These are phyloP conservation scores for Exophiala viscosa DNA, from an alignment of 2,329 filamentous ascomycete species.

Conservation along the genomic window DNA sequence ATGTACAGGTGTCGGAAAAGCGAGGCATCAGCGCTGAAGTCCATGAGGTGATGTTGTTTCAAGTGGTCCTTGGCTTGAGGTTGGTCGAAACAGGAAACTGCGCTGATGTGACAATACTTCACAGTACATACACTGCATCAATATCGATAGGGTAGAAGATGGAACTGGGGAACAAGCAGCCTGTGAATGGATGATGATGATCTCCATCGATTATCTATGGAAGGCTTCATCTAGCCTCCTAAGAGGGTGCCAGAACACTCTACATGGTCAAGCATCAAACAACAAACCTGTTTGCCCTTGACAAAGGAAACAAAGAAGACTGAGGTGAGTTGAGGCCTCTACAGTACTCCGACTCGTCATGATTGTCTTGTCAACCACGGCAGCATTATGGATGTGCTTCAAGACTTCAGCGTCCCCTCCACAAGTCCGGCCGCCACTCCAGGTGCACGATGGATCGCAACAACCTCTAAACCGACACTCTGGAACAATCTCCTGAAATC, in stretches of 20 bases:
- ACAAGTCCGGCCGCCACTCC: constrained; percentile 22
- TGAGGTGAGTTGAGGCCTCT: background rate
- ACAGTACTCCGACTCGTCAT: background rate
- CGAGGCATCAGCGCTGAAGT: no score
- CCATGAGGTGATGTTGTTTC: no score
- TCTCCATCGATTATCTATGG: background rate
- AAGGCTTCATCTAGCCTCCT: background rate
- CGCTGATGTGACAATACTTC: no score
- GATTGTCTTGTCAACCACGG: background rate
- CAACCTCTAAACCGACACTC: constrained; percentile 24
- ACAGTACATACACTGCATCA: no score
- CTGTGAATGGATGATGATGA: background rate
- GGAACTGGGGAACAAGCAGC: background rate
- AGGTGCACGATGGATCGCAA: constrained; percentile 22
- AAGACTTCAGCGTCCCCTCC: constrained; percentile 23
- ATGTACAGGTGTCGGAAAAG: no score
- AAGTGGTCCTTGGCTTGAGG: no score
- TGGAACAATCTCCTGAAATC: constrained; percentile 29
- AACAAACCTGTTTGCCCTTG: background rate
- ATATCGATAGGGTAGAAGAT: no score
- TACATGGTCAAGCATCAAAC: background rate
- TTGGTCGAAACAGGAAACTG: no score
- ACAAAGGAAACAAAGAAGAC: background rate
- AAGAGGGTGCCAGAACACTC: background rate
- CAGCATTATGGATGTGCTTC: background rate